phyloP scores from a whole-genome alignment of 495 filamentous ascomycete genomes.

The Annulohypoxylon bovei region DNA sequence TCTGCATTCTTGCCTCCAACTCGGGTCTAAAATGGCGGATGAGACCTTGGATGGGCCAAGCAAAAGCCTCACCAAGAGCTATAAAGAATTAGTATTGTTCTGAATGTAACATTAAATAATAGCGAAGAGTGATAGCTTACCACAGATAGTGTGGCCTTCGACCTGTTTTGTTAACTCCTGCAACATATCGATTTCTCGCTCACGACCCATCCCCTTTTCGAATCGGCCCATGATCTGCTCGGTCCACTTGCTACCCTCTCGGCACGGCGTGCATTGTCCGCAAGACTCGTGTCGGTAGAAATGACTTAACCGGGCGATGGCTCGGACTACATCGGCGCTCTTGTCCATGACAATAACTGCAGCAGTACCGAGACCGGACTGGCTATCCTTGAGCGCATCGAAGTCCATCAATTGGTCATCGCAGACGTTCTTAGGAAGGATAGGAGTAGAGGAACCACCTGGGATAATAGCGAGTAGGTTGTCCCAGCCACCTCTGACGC shows the following conservation, averaged over 20 bases:
- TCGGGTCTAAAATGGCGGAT: conserved; percentile 98
- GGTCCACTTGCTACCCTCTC: conserved; percentile 97
- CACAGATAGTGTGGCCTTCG: conserved; percentile 98
- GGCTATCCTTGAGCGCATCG: conserved; percentile 95
- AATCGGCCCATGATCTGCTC: conserved; percentile 98
- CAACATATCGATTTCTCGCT: conserved; percentile 97
- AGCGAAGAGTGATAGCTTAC: conserved; percentile 53
- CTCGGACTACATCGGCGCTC: conserved; percentile 92
- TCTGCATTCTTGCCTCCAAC: conserved; percentile 85
- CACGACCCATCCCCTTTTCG: conserved; percentile 85
- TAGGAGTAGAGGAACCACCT: conserved; percentile 94
- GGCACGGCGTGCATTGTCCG: conserved; percentile 97
- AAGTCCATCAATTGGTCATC: conserved; percentile 99
- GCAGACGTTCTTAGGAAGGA: conserved; percentile 86
- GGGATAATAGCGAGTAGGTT: conserved; percentile 95
- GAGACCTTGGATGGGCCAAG: conserved; percentile 97
- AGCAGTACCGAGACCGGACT: conserved; percentile 96
- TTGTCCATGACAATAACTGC: conserved; percentile 99
- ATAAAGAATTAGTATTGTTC: conserved; percentile 15
- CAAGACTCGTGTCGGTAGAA: conserved; percentile 99
- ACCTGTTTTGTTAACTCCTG: conserved; percentile 99
- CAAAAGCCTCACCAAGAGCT: conserved; percentile 95
- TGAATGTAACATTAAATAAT: not conserved
- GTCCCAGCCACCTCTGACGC: conserved; percentile 96
- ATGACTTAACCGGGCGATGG: conserved; percentile 88